phyloP scores from a whole-genome alignment of 129 eudicot species.

The Dittrichia graveolens region DNA sequence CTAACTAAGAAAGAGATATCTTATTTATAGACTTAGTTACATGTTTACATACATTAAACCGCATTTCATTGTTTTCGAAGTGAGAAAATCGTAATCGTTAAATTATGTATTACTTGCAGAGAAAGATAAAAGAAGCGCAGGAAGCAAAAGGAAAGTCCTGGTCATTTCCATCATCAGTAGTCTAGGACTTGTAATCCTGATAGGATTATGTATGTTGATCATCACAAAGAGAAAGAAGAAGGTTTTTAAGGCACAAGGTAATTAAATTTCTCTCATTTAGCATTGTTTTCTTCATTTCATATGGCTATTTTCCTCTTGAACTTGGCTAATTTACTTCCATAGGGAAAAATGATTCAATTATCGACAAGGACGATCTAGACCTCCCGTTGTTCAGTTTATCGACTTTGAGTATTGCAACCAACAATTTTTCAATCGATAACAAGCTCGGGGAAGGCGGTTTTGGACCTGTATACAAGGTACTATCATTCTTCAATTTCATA shows the following conservation, averaged over 20 bases:
- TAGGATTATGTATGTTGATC: not conserved
- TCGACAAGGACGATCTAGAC: not conserved
- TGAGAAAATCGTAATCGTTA: too few species aligned
- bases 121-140: constrained; percentile 1
- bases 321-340: not conserved
- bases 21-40: not conserved
- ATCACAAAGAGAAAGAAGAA: not conserved
- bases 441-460: constrained; percentile 35
- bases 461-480: constrained; percentile 37
- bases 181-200: not conserved
- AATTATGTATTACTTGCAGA: not conserved
- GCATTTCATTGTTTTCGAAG: not conserved
- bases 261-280: not conserved
- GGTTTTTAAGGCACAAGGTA: constrained; percentile 5
- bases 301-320: not conserved
- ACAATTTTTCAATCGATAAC: constrained; percentile 24
- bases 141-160: not conserved
- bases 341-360: not conserved
- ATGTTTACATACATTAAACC: not conserved
- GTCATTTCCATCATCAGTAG: not conserved
- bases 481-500: not conserved
- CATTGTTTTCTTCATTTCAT: not conserved
- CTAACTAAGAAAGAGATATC: not conserved
- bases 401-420: constrained; percentile 13
- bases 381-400: constrained; percentile 20